Conservation (phyloP, 106 monocot species). For the Phalaenopsis equestris region DNA sequence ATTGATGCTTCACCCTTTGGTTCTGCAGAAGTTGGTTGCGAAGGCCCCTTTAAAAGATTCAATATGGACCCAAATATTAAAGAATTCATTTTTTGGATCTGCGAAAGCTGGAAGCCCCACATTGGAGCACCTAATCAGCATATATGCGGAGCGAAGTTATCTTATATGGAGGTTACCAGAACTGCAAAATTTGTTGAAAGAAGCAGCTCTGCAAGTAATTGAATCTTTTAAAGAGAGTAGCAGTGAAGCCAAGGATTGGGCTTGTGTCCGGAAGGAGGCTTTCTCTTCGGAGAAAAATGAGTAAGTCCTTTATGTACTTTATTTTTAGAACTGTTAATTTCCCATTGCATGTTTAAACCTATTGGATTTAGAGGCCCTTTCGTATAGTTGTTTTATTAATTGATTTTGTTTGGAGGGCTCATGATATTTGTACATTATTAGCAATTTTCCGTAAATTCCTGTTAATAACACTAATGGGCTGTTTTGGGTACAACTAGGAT, state of each 20-base stretch:
- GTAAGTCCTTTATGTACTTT: slow-evolving; percentile 31
- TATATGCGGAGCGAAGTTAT: slow-evolving; percentile 88
- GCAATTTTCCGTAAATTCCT: background rate
- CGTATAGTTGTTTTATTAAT: background rate
- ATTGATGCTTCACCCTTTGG: slow-evolving; percentile 91
- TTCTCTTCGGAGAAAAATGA: slow-evolving; percentile 92
- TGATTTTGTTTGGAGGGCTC: background rate
- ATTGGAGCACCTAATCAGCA: slow-evolving; percentile 80
- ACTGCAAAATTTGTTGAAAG: slow-evolving; percentile 70
- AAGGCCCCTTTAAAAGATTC: slow-evolving; percentile 89
- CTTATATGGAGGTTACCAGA: slow-evolving; percentile 91
- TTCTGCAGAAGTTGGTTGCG: slow-evolving; percentile 71
- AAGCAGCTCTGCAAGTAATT: slow-evolving; percentile 60
- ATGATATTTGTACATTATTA: background rate
- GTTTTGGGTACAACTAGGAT: too few species aligned
- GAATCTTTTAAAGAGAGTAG: slow-evolving; percentile 44
- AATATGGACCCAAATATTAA: slow-evolving; percentile 71
- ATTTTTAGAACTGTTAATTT: background rate
- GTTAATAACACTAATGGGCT: too few species aligned
- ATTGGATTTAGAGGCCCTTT: background rate
- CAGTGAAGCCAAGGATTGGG: slow-evolving; percentile 70
- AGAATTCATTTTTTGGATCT: slow-evolving; percentile 69
- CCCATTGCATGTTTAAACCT: background rate
- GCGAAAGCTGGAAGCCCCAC: slow-evolving; percentile 81
- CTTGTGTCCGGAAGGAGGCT: slow-evolving; percentile 78